Evolutionary conservation across 2,329 filamentous ascomycete species (phyloP), one percentile per base, ranked within the genome.

Genomic region (Cercospora sojina): DNA sequence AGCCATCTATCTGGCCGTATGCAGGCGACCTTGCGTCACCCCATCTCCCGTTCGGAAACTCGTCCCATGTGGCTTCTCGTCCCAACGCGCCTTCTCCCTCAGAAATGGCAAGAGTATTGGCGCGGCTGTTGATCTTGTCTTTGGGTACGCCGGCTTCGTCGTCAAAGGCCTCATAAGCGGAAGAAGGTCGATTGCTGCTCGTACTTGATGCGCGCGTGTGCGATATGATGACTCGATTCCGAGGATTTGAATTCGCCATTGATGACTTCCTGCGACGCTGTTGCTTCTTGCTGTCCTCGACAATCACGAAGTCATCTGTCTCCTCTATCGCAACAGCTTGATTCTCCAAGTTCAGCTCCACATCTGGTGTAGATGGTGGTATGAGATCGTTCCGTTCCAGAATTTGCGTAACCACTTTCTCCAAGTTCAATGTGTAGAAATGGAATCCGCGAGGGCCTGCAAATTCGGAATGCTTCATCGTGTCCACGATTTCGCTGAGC

Each of bases 1-100:
- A 98, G n/a, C 94, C 94, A 76, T 98, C 93, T 66, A 97, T 97
- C 79, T 97, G 93, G 74, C 94, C 94, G 76, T 96, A 98, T 0
- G 94, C 94, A 35, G 93, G 93, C 2, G 93, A 97, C 61, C 94
- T 87, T 4, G 93, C 91, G 75, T 97, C 94, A 76, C 94, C 94
- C 88, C 94, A 98, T 64, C 94, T 88, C 29, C 94, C 95, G 82
- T 98, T 98, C 69, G 94, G 94, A 79, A 93, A 99, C 74, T 99
- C 95, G 75, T 99, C 95, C 95, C 95, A 99, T 0, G 95, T 99
- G 35, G 95, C 95, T 83, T 98, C 94, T 59, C 95, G 87, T 10
- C 94, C 95, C 6, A 97, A 83, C 3, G 91, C 86, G 25, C 94
- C 95, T 75, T 97, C 91, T 5, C 95, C 94, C 80, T 98, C 94